phyloP scores from a whole-genome alignment of 345 rosid genomes.

The Lenwebbia sp. region DNA sequence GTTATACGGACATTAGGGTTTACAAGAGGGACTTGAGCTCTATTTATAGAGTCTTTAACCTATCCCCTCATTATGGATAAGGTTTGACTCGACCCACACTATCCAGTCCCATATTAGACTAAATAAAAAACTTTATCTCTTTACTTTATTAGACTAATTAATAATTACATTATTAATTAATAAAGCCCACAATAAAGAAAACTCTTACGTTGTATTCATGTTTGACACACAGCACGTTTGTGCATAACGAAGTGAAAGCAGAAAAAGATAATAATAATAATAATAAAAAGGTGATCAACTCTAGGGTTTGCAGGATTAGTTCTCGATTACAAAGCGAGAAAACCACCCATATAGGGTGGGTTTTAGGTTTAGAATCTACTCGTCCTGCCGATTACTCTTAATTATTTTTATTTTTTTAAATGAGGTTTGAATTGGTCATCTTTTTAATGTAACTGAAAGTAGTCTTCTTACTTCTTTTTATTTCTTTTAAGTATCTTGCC shows the following conservation, averaged over 20 bases:
- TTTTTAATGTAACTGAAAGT: neutral
- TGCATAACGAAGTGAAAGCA: neutral
- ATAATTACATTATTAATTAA: too few relatives aligned
- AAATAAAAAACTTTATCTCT: too few relatives aligned
- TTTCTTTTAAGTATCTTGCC: neutral
- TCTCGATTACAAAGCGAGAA: neutral
- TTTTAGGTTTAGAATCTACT: neutral
- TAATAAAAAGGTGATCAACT: neutral
- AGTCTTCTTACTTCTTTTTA: neutral
- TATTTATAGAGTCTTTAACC: too few relatives aligned
- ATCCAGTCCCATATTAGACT: too few relatives aligned
- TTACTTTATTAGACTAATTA: too few relatives aligned
- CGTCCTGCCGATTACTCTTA: neutral
- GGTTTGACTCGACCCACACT: too few relatives aligned
- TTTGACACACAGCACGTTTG: neutral
- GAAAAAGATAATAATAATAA: too few relatives aligned
- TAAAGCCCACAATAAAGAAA: too few relatives aligned
- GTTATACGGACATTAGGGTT: too few relatives aligned
- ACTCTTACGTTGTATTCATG: too few relatives aligned
- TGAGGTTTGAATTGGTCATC: neutral
- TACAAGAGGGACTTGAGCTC: too few relatives aligned
- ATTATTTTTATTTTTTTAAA: neutral
- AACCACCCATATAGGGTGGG: neutral
- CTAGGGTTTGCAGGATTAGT: neutral
- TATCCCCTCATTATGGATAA: too few relatives aligned